These are phyloP conservation scores for Claviceps spartinae DNA, from an alignment of 2,329 filamentous ascomycete species.

Conservation along the genomic window DNA sequence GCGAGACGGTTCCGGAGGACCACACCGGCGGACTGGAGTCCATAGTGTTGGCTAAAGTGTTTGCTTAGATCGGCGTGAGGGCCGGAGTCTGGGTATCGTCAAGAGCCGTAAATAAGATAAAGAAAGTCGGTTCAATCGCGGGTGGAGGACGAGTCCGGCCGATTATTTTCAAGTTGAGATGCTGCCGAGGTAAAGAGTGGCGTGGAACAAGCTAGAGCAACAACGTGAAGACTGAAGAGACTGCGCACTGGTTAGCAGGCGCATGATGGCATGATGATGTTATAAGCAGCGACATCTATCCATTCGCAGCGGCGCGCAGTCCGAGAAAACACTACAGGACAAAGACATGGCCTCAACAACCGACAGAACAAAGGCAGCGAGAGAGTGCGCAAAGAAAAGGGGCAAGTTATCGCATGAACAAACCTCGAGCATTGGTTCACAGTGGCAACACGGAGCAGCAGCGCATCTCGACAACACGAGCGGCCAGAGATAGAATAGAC, in stretches of 20 bases:
- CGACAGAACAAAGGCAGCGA: not conserved
- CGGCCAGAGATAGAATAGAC: not conserved
- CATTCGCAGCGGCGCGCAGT: not conserved
- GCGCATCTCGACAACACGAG: slow-evolving; percentile 3
- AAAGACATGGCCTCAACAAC: no score
- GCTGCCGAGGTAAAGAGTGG: not conserved
- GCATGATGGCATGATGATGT: not conserved
- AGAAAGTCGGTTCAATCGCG: not conserved
- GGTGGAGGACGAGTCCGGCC: not conserved
- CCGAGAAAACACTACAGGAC: not conserved
- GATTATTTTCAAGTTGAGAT: not conserved
- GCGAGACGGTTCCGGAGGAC: slow-evolving; percentile 20
- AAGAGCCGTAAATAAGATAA: not conserved
- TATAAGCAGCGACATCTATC: not conserved
- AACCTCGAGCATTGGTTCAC: slow-evolving; percentile 1
- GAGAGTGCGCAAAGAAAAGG: not conserved
- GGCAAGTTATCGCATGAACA: not conserved
- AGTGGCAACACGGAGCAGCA: not conserved
- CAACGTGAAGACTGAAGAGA: not conserved
- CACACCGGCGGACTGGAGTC: not conserved
- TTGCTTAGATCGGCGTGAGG: no score
- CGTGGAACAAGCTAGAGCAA: not conserved
- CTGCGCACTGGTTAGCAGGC: not conserved
- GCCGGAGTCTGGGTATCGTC: not conserved
- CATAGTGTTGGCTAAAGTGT: not conserved